A percentile compares a stretch with the other conserved stretches of the same genome.
Conservation (phyloP, 2,329 filamentous ascomycete species). For the Hypoxylon sp. region DNA sequence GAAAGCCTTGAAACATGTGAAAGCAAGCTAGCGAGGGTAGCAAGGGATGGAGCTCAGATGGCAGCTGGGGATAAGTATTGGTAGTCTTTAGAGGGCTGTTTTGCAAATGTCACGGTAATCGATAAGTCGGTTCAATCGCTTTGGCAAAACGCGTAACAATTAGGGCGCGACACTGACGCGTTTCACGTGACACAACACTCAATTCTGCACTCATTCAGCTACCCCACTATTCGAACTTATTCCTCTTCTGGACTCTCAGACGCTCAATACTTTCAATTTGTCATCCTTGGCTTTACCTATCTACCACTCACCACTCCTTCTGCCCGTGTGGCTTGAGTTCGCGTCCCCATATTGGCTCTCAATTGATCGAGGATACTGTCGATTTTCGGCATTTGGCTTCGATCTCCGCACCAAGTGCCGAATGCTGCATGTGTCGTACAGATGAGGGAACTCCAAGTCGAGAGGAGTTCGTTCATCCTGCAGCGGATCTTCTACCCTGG, state of each 20-base stretch:
- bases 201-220: not conserved
- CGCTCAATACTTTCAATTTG: not conserved
- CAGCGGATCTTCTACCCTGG: constrained; percentile 7
- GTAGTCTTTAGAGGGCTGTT: not conserved
- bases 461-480: constrained; percentile 14
- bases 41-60: not conserved
- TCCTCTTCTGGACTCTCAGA: not conserved
- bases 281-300: not conserved
- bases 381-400: constrained; percentile 7
- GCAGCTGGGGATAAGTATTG: not conserved
- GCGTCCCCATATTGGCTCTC: not conserved
- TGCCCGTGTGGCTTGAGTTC: not conserved
- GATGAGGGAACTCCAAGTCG: constrained; percentile 7
- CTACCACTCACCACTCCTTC: not conserved
- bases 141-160: constrained; percentile 11
- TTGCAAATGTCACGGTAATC: constrained; percentile 3
- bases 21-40: constrained; percentile 10
- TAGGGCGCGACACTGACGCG: constrained; percentile 34
- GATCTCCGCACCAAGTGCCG: constrained; percentile 16
- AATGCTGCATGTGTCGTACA: constrained; percentile 18
- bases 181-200: constrained; percentile 32
- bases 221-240: not conserved
- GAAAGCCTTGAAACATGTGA: constrained; percentile 8
- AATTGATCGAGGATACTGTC: not conserved
- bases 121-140: constrained; percentile 7